A percentile compares a stretch with the other conserved stretches of the same genome.
Conservation (phyloP, 768 basidiomycete genomes). For the Collybia sp. region DNA sequence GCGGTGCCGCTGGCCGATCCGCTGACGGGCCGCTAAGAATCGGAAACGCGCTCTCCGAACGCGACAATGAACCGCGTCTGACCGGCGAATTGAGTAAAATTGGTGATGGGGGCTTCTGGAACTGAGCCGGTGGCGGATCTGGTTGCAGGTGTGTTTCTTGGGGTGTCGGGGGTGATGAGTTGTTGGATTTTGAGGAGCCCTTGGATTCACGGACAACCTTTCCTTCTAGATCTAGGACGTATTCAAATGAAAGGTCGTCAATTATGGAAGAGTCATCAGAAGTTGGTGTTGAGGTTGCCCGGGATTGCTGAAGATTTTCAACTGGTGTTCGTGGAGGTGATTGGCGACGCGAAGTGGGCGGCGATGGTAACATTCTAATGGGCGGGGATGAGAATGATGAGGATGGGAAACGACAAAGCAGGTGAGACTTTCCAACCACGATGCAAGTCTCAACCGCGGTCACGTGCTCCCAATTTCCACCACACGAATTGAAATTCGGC, state of each 20-base stretch:
- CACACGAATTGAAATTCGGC: not conserved
- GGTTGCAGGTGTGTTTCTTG: constrained; percentile 34
- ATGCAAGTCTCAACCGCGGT: not conserved
- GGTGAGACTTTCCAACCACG: too few species aligned
- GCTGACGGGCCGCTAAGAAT: constrained; percentile 25
- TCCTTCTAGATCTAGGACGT: constrained; percentile 50
- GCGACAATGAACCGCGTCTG: constrained; percentile 50
- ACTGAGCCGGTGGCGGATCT: constrained; percentile 30
- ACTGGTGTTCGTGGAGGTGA: constrained; percentile 40
- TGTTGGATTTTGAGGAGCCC: constrained; percentile 39
- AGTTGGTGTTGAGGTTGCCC: constrained; percentile 25
- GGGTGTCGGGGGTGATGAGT: constrained; percentile 42
- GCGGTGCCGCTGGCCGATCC: constrained; percentile 19
- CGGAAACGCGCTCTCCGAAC: constrained; percentile 63
- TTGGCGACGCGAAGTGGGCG: too few species aligned
- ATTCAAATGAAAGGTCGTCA: constrained; percentile 66
- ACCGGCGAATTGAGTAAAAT: constrained; percentile 31
- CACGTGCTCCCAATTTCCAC: not conserved
- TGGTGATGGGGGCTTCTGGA: constrained; percentile 26
- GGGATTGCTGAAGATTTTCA: constrained; percentile 23
- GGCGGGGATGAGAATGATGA: too few species aligned
- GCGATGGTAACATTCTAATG: too few species aligned
- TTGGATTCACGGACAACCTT: constrained; percentile 55
- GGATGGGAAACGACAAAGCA: too few species aligned
- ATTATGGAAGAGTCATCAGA: constrained; percentile 60